Evolutionary conservation across 2,329 filamentous ascomycete species (phyloP), one percentile per base, ranked within the genome.

Genomic region (Byssothecium circinans): DNA sequence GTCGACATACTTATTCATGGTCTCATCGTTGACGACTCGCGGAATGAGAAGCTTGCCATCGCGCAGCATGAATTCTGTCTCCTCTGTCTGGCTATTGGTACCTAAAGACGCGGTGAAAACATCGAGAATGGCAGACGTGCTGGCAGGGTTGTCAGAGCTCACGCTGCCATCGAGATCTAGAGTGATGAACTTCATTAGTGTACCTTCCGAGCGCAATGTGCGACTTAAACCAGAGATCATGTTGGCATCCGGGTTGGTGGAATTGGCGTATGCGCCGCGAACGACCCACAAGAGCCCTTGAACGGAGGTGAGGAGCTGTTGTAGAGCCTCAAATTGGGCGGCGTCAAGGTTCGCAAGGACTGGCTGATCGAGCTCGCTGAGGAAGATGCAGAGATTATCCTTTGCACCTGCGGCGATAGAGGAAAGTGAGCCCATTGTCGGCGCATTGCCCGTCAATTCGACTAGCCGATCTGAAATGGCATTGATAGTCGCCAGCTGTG

Each of bases 1-100:
- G 41, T 63, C 45, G 1, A 65, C 57, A 27, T 58, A 63, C 8
- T 57, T 46, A 34, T 64, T 65, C 50, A 61, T 41, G 12, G 38
- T 41, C 0, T 47, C 37, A 43, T 65, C 61, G 22, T 59, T 52
- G 8, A 49, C 19, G 38, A 61, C 54, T 3, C 57, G 39, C 14
- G 57, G 57, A 14, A 53, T 58, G 22, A 49, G 51, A 8, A 60
- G 40, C 30, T 38, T 39, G 18, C 55, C 57, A 22, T 47, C 33
- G 17, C 57, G 50, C 27, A 57, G 55, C 47, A 46, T 42, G 37
- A 57, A 60, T 42, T 60, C 57, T 23, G 48, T 53, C 23, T 60
- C 57, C 7, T 45, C 44, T 20, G 40, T 46, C 8, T 33, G 29
- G 8, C 15, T 30, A 18, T 41, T 49, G 8, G 37, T 23, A 14